These are phyloP conservation scores for Cutaneotrichosporon sp. DNA, from an alignment of 1,284 basidiomycete genomes.

Conservation along the genomic window DNA sequence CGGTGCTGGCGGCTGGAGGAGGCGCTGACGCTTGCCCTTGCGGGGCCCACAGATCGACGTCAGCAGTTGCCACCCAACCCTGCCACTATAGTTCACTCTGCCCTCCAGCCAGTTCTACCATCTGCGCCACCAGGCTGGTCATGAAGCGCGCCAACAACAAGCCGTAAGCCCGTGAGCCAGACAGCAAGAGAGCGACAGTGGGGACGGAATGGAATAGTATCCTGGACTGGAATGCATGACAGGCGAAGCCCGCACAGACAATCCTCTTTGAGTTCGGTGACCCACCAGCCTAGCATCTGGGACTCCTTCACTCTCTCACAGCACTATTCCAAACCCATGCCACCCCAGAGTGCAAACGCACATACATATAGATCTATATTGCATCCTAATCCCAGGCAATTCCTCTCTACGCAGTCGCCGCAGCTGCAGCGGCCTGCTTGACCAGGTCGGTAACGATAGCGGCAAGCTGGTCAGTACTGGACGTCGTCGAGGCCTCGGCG, in stretches of 20 bases:
- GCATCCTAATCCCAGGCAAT: background rate
- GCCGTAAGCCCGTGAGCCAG: too few relatives aligned
- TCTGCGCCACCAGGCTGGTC: too few relatives aligned
- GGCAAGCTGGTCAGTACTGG: slow-evolving; percentile 73
- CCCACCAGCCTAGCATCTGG: background rate
- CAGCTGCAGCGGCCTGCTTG: slow-evolving; percentile 16
- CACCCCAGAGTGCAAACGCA: background rate
- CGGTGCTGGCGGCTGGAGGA: slow-evolving; percentile 2
- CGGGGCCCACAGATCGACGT: slow-evolving; percentile 3
- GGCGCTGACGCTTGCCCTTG: background rate
- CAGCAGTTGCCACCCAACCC: slow-evolving; percentile 1
- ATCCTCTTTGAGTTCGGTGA: background rate
- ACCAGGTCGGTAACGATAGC: slow-evolving; percentile 40
- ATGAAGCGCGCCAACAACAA: too few relatives aligned
- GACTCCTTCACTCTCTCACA: background rate
- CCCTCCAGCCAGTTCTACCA: too few relatives aligned
- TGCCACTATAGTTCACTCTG: too few relatives aligned
- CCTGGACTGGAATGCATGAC: too few relatives aligned
- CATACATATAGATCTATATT: slow-evolving; percentile 1
- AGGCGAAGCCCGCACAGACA: background rate
- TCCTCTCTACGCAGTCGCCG: slow-evolving; percentile 17
- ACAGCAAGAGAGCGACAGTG: too few relatives aligned
- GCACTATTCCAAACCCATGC: background rate
- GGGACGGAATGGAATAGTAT: too few relatives aligned
- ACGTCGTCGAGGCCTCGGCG: slow-evolving; percentile 77